Base-by-base conservation (phyloP, 768 basidiomycete genomes). In the Leccinum variicolor region DNA sequence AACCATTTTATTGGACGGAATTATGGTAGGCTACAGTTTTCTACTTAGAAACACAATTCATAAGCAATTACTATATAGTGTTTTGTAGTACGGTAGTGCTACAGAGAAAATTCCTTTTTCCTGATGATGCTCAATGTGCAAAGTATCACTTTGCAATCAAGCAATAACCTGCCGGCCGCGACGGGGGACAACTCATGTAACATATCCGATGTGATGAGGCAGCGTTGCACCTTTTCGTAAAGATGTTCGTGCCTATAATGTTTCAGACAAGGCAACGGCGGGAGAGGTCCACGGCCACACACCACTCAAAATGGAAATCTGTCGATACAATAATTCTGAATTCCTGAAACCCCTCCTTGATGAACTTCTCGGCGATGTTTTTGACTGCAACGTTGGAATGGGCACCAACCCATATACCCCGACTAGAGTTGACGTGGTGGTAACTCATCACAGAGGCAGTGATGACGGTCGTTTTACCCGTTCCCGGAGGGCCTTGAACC, bases 311-410 rank as follows among this genome's bases (percentile, higher is more conserved):
- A 55, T 81, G 76, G 54, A 80, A 81, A 47, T 75, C 80, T 21
- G 65, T 69, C 13, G 80, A 80, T 4, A 81, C 77, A n/a, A 81
- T 54, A 1, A 81, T 47, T 52, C 59, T 76, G 58, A 79, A 81
- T 11, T 67, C 56, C 6, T 31, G 3, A 58, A 79, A 74, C 1
- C 48, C 64, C 17, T 65, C 59, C 7, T 68, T 64, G 25, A 69
- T 56, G 11, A 81, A 67, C 49, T 76, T 81, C 58, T 80, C 77
- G 0, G 79, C 79, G n/a, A 81, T 79, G 55, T 81, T 81, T 60
- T 82, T 82, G 19, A 81, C 80, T 0, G 77, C 80, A 29, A 81
- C 77, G 33, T 81, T 82, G 0, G 79, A 80, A 25, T 81, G 81
- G 0, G 80, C 79, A 28, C 75, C 66, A 28, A 81, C 60, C 74